A percentile compares a stretch with the other conserved stretches of the same genome.
Conservation (phyloP, 2,329 filamentous ascomycete genomes). For the Coleophoma cylindrospora region DNA sequence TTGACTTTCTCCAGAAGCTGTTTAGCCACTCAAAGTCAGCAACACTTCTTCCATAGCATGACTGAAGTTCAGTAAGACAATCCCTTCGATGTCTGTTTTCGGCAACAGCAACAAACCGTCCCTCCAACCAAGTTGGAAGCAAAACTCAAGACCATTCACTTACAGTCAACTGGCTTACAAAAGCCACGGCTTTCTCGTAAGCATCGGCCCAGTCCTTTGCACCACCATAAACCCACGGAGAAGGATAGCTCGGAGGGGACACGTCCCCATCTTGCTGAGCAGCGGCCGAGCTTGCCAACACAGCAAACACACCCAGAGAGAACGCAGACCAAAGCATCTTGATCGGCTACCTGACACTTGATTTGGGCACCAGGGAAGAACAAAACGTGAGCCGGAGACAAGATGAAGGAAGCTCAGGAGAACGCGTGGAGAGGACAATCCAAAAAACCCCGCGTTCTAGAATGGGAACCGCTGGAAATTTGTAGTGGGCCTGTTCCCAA, state of each 20-base stretch:
- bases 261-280: constrained; percentile 17
- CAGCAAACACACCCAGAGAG: constrained; percentile 10
- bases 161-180: constrained; percentile 67
- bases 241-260: constrained; percentile 26
- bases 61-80: no score
- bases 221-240: constrained; percentile 27
- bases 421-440: neutral
- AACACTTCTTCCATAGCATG: no score
- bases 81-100: no score
- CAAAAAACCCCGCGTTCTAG: no score
- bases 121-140: no score
- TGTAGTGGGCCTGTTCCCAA: no score
- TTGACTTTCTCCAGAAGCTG: constrained; percentile 80
- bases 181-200: constrained; percentile 61
- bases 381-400: no score
- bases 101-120: no score
- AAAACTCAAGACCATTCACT: no score
- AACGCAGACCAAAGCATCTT: constrained; percentile 15
- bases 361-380: neutral
- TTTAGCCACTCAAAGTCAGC: no score
- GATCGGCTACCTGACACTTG: neutral
- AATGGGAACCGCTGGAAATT: no score
- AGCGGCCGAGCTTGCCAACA: constrained; percentile 10
- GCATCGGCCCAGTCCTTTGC: constrained; percentile 55
- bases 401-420: neutral